A percentile compares a stretch with the other conserved stretches of the same genome.
These are phyloP conservation scores for Exidia glandulosa DNA, from an alignment of 768 basidiomycete species.

Conservation along the genomic window DNA sequence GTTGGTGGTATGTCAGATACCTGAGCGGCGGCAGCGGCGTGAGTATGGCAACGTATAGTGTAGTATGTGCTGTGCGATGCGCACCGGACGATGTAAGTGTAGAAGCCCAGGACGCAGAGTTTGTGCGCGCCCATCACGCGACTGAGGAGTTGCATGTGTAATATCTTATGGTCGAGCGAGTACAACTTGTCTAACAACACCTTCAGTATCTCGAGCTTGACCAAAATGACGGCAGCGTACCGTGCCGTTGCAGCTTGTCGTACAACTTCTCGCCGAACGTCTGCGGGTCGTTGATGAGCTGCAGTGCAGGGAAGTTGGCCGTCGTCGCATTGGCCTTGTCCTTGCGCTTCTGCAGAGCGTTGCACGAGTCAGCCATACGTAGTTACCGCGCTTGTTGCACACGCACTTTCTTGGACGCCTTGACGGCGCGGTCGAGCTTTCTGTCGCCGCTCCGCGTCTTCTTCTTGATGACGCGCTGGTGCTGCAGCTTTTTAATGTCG, in stretches of 20 bases:
- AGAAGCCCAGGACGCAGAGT: constrained; percentile 86
- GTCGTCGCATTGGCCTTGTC: constrained; percentile 14
- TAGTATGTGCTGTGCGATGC: constrained; percentile 19
- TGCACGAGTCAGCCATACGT: background rate
- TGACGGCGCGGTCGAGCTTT: constrained; percentile 63
- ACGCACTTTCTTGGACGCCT: constrained; percentile 60
- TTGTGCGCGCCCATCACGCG: constrained; percentile 90
- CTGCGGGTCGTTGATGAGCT: constrained; percentile 90
- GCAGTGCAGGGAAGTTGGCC: constrained; percentile 84
- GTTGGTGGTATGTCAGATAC: constrained; percentile 86
- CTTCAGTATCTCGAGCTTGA: constrained; percentile 22
- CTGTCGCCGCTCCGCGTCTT: constrained; percentile 78
- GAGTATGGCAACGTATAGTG: constrained; percentile 37
- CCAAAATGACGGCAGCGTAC: background rate
- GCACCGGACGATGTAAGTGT: constrained; percentile 75
- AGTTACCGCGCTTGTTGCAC: background rate
- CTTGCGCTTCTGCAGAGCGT: constrained; percentile 27
- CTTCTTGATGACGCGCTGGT: constrained; percentile 87
- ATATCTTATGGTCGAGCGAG: constrained; percentile 91
- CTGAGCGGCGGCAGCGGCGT: constrained; percentile 24
- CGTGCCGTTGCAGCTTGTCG: constrained; percentile 63
- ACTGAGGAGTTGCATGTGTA: constrained; percentile 92
- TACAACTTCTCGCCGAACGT: constrained; percentile 91
- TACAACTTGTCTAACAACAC: too few relatives aligned
- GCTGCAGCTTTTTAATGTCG: constrained; percentile 65